A percentile compares a stretch with the other conserved stretches of the same genome.
phyloP scores from a whole-genome alignment of 148 eudicot genomes.

The Vaccinium myrtillus region DNA sequence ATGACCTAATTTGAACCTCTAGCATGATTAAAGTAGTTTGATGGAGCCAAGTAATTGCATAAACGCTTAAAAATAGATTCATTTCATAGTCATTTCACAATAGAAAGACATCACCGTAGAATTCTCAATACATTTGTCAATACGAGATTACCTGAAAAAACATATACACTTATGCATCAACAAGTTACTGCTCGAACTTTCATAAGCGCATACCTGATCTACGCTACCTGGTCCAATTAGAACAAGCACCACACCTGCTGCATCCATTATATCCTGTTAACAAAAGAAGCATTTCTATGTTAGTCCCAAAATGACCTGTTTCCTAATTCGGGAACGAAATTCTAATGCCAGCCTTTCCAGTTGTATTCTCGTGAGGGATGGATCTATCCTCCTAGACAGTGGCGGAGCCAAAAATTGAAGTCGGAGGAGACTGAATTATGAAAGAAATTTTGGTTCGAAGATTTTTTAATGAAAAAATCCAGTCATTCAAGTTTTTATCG shows the following conservation, averaged over 20 bases:
- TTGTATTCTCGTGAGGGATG: not conserved
- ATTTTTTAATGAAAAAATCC: too few relatives aligned
- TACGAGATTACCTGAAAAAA: not conserved
- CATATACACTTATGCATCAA: not conserved
- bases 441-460: too few relatives aligned
- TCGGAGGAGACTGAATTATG: too few relatives aligned
- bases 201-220: conserved; percentile 61
- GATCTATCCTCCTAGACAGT: not conserved
- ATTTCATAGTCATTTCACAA: not conserved
- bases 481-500: too few relatives aligned
- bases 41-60: not conserved
- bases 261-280: conserved; percentile 79
- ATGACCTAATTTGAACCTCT: not conserved
- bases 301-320: not conserved
- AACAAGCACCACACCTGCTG: conserved; percentile 83
- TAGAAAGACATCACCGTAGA: not conserved
- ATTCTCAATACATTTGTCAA: not conserved
- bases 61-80: too few relatives aligned
- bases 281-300: conserved; percentile 8
- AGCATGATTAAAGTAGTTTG: not conserved
- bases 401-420: too few relatives aligned
- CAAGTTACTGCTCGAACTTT: conserved; percentile 10
- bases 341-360: not conserved
- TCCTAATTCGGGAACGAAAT: not conserved
- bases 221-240: conserved; percentile 91